Percentiles rank a stretch among this genome's conserved stretches.
These are phyloP conservation scores for Euclidium syriacum DNA, from an alignment of 345 rosid species.

Conservation along the genomic window DNA sequence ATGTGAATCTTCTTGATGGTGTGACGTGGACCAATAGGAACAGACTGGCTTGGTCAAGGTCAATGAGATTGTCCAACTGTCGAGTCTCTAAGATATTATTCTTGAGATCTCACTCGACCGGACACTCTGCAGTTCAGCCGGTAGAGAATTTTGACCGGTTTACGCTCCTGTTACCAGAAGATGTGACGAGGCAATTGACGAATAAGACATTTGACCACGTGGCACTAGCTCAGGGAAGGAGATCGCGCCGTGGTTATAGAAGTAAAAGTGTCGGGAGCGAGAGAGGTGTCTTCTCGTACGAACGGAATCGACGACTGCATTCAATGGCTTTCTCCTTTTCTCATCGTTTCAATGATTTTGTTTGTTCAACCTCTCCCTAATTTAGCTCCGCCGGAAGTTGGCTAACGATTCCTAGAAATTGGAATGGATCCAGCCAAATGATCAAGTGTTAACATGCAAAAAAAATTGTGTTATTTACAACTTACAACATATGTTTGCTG, in stretches of 20 bases:
- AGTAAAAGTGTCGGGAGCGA: conserved; percentile 37
- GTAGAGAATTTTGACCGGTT: conserved; percentile 51
- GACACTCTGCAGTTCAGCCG: conserved; percentile 46
- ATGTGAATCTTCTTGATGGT: background rate
- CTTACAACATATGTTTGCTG: no score
- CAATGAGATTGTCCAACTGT: conserved; percentile 42
- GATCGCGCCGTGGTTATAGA: conserved; percentile 47
- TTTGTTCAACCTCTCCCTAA: no score
- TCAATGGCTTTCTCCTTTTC: conserved; percentile 29
- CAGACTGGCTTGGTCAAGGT: conserved; percentile 35
- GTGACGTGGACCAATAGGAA: conserved; percentile 20
- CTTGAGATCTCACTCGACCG: conserved; percentile 65
- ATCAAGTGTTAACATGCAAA: conserved; percentile 11
- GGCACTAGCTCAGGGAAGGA: conserved; percentile 41
- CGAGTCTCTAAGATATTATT: conserved; percentile 30
- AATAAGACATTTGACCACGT: conserved; percentile 35
- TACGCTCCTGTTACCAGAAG: conserved; percentile 59
- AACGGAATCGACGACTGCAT: conserved; percentile 31
- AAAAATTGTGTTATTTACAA: no score
- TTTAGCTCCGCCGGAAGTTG: conserved; percentile 26
- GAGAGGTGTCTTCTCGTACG: conserved; percentile 11
- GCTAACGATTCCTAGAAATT: conserved; percentile 29
- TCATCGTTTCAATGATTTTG: conserved; percentile 25
- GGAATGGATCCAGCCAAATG: conserved; percentile 22
- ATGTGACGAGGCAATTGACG: conserved; percentile 34